Base-by-base conservation (phyloP, 2,329 filamentous ascomycete genomes). In the Pezicula carpinea region DNA sequence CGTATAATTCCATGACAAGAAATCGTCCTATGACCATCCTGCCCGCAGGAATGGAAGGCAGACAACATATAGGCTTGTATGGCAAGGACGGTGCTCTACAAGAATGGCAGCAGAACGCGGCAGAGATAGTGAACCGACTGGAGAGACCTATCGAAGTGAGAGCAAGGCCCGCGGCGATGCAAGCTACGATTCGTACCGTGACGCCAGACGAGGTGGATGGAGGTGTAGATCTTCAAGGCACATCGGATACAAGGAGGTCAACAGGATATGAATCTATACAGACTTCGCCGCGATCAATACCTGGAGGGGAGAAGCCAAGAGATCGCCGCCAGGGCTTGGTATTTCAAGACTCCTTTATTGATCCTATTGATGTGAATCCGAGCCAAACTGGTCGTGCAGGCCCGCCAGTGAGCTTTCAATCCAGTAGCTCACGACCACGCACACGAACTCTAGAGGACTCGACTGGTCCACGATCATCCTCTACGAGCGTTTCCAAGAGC, bases 111-210 rank as follows among this genome's bases (percentile, higher is more conserved):
- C 49, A 46, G 47, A 59, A 58, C 54, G 54, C 59, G 8, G 43
- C 54, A 6, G 58, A 62, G 42, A 60, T 56, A 31, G 39, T 62
- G 40, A 45, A 53, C 26, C 51, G 55, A 46, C 34, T 63, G 44
- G 57, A 57, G 4, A 53, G 51, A 39, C 55, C 55, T 43, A 40
- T 49, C n/a, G 62, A 64, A 40, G 48, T 43, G 38, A 48, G 52
- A 53, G 59, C 51, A 42, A 55, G 31, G 57, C 64, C 51, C 50
- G 58, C 49, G 56, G 59, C 50, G 59, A 54, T 59, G 51, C 66
- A 70, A 54, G 60, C 64, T 53, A 78, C 76, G 39, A 78, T 84
- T 59, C 80, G 84, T 53, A 70, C 82, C 47, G 81, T 87, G 53
- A 87, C 83, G 52, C 83, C 84, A 54, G 85, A 89, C 36, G 67